Conservation (phyloP, 2,329 filamentous ascomycete species). For the Xylariaceae sp. region DNA sequence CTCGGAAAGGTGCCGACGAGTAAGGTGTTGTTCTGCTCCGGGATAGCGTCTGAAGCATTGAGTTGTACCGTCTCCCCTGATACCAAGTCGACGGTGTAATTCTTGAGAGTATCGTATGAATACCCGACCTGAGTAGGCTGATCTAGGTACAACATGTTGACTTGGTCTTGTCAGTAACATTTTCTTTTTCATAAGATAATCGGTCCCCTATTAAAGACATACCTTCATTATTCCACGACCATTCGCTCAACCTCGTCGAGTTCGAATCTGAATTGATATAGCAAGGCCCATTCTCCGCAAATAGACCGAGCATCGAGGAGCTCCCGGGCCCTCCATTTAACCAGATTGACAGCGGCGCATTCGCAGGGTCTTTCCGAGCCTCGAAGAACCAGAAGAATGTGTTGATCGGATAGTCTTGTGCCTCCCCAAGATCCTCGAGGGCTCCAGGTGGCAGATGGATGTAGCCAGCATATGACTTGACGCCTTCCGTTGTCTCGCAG, state of each 20-base stretch:
- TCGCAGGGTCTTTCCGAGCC: constrained; percentile 27
- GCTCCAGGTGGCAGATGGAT: constrained; percentile 47
- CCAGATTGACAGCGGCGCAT: constrained; percentile 48
- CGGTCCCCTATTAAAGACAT: background rate
- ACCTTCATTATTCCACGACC: constrained; percentile 51
- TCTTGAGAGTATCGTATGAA: constrained; percentile 57
- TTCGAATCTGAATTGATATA: constrained; percentile 42
- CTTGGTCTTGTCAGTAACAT: constrained; percentile 21
- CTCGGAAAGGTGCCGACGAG: constrained; percentile 54
- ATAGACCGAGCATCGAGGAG: constrained; percentile 49
- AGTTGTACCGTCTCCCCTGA: constrained; percentile 26
- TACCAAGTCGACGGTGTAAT: constrained; percentile 47
- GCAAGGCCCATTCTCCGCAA: constrained; percentile 49
- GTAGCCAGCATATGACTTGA: constrained; percentile 60
- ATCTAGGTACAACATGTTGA: constrained; percentile 51
- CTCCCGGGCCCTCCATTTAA: constrained; percentile 57
- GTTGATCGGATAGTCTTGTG: constrained; percentile 39
- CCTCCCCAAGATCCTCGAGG: constrained; percentile 43
- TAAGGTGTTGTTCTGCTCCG: constrained; percentile 35
- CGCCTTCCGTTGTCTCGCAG: constrained; percentile 53
- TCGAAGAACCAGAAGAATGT: constrained; percentile 42
- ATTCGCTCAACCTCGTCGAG: constrained; percentile 50
- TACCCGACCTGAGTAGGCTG: constrained; percentile 60
- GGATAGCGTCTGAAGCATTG: constrained; percentile 36
- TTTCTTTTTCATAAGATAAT: background rate